Evolutionary conservation across 176 grass and related monocot species (phyloP).

Genomic region (Aegilops longissima): DNA sequence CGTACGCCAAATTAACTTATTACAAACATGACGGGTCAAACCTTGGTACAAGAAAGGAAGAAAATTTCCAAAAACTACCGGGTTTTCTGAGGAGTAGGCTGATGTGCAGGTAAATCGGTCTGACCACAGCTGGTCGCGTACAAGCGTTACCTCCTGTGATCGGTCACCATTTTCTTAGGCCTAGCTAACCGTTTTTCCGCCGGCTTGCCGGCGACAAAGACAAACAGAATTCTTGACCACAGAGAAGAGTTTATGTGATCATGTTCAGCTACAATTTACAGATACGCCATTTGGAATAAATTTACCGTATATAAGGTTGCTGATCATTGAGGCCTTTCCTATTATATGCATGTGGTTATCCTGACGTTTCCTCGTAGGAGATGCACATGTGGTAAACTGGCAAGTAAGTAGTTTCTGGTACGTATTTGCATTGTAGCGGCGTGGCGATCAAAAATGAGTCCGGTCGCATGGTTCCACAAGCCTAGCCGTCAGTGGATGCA

Average conservation of each 20-base stretch:
- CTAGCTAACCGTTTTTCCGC: constrained; percentile 28
- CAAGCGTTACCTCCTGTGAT: not conserved
- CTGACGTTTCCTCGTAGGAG: not conserved
- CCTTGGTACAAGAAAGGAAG: no score
- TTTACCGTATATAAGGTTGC: not conserved
- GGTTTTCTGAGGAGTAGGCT: not conserved
- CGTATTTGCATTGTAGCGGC: no score
- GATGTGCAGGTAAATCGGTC: not conserved
- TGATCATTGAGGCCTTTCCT: not conserved
- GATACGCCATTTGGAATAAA: no score
- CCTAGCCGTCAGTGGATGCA: not conserved
- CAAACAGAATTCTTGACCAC: no score
- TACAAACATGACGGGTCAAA: constrained; percentile 19
- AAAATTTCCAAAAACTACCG: not conserved
- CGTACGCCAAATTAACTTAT: not conserved
- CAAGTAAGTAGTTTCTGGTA: no score
- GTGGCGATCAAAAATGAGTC: not conserved
- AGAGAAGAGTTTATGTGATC: no score
- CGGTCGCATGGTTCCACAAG: constrained; percentile 10
- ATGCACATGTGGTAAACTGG: not conserved
- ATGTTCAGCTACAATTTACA: no score
- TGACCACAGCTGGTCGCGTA: not conserved
- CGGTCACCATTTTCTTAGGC: not conserved
- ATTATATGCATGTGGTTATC: not conserved
- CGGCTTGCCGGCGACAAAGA: constrained; percentile 22